Percentiles rank a stretch among this genome's conserved stretches.
Conservation (phyloP, 2,329 filamentous ascomycete genomes). For the Ilyonectria mors-panacis region DNA sequence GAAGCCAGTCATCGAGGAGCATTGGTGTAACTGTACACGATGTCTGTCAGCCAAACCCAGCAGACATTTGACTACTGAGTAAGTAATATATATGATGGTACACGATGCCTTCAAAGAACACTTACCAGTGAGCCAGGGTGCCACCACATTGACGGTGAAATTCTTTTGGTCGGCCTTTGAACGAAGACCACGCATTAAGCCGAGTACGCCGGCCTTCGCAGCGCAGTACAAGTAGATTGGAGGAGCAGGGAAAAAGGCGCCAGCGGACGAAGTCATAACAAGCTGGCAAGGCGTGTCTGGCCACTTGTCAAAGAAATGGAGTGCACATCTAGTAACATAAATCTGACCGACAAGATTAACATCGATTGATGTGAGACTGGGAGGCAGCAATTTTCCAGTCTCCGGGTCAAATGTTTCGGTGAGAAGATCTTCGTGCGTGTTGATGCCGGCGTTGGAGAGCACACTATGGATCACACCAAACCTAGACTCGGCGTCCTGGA, state of each 20-base stretch:
- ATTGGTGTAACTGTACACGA: too few relatives aligned
- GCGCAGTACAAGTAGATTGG: constrained; percentile 14
- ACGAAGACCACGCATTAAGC: constrained; percentile 10
- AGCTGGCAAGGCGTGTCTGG: constrained; percentile 8
- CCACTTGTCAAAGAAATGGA: constrained; percentile 11
- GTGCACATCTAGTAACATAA: constrained; percentile 12
- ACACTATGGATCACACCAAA: too few relatives aligned
- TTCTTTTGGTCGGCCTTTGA: constrained; percentile 9
- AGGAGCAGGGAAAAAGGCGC: constrained; percentile 12
- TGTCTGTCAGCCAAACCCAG: too few relatives aligned
- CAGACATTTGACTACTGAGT: too few relatives aligned
- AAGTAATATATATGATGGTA: too few relatives aligned
- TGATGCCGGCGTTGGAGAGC: too few relatives aligned
- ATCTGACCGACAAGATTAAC: constrained; percentile 9
- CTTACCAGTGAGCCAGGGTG: too few relatives aligned
- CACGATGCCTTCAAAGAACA: too few relatives aligned
- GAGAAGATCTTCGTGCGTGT: too few relatives aligned
- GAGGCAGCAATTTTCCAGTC: constrained; percentile 3
- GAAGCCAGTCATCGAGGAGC: too few relatives aligned
- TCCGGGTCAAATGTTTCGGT: background rate
- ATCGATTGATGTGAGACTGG: constrained; percentile 11
- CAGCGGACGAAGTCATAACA: constrained; percentile 8
- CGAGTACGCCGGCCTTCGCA: constrained; percentile 12
- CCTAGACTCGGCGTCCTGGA: too few relatives aligned
- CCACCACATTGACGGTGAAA: background rate